These are phyloP conservation scores for Alnus glutinosa DNA, from an alignment of 306 rosid species.

Conservation along the genomic window DNA sequence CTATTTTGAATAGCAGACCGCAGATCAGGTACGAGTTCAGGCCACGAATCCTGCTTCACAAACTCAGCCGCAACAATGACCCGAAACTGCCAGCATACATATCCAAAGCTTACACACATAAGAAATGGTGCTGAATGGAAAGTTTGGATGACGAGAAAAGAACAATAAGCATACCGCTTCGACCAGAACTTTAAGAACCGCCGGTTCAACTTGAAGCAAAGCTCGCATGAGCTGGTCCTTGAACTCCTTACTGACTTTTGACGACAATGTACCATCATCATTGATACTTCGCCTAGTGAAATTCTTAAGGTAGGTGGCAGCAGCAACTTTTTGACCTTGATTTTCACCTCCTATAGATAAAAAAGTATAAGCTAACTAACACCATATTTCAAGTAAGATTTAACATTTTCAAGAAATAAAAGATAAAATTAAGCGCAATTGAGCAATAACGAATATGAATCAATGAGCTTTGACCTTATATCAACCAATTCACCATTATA, in stretches of 20 bases:
- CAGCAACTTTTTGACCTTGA: conserved; percentile 69
- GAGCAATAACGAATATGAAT: not conserved
- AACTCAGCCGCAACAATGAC: conserved; percentile 56
- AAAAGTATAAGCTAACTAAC: not conserved
- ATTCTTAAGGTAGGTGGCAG: conserved; percentile 77
- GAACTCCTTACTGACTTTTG: conserved; percentile 70
- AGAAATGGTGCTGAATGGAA: not conserved
- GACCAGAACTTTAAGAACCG: conserved; percentile 63
- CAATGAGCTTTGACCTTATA: not conserved
- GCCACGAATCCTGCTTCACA: conserved; percentile 68
- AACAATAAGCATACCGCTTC: conserved; percentile 58
- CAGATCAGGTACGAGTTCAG: conserved; percentile 70
- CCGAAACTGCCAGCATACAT: conserved; percentile 54
- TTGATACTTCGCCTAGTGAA: conserved; percentile 61
- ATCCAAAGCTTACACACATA: conserved; percentile 1
- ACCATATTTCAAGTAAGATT: not conserved
- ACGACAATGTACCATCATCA: conserved; percentile 39
- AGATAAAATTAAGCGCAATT: not conserved
- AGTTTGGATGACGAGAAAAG: not conserved
- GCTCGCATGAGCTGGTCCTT: conserved; percentile 72
- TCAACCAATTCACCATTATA: not conserved
- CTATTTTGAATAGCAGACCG: conserved; percentile 69
- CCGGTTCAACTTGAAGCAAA: conserved; percentile 61
- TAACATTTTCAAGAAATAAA: not conserved
- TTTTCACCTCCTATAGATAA: conserved; percentile 52